phyloP scores from a whole-genome alignment of 345 rosid species.

The Psidium guajava region DNA sequence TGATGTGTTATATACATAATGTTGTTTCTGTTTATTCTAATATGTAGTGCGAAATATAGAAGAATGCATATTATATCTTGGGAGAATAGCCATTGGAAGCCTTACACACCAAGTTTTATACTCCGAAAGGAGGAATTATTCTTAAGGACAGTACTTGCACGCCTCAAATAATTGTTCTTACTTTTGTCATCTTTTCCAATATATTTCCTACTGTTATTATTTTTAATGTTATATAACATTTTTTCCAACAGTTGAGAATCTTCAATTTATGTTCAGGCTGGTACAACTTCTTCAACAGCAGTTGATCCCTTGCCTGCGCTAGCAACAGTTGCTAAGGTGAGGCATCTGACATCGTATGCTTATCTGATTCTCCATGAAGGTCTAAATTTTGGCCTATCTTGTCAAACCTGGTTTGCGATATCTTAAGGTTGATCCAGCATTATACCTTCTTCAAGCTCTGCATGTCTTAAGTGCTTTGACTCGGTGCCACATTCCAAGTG shows the following conservation, averaged over 20 bases:
- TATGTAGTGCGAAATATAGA: no score
- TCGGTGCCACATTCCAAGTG: neutral
- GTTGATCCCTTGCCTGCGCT: conserved; percentile 62
- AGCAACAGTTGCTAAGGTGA: conserved; percentile 63
- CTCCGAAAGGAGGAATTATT: no score
- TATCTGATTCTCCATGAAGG: neutral
- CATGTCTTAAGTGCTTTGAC: neutral
- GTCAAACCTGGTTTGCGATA: neutral
- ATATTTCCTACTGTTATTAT: no score
- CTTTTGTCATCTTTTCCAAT: no score
- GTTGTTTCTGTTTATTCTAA: no score
- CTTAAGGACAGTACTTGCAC: no score
- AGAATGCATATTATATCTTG: no score
- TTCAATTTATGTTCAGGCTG: conserved; percentile 39
- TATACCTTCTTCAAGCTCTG: neutral
- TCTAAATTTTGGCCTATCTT: neutral
- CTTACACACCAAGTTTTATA: no score
- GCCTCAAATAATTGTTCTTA: no score
- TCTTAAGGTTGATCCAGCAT: neutral
- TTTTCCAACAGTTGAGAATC: neutral
- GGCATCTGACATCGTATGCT: neutral
- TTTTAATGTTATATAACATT: no score
- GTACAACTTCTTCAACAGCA: conserved; percentile 84
- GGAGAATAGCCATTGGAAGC: no score
- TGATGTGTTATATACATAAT: no score